phyloP scores from a whole-genome alignment of 257 asterid species.

The Parsonsia alboflavescens region DNA sequence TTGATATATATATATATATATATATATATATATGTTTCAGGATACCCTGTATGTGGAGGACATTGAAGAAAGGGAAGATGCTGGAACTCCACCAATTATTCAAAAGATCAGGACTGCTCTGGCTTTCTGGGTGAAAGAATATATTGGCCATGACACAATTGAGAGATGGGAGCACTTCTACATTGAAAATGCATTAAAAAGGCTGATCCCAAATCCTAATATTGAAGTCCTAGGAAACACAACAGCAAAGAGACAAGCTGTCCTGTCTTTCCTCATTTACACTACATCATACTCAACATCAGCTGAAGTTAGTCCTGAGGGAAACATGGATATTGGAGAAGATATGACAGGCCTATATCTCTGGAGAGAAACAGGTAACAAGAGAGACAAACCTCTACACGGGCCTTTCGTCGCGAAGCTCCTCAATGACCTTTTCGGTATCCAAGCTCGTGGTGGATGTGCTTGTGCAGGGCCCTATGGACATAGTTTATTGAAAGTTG shows the following conservation, averaged over 20 bases:
- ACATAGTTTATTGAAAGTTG: slow-evolving; percentile 44
- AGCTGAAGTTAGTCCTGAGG: not conserved
- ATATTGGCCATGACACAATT: slow-evolving; percentile 39
- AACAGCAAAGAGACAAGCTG: slow-evolving; percentile 42
- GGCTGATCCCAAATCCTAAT: slow-evolving; percentile 36
- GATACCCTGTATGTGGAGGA: slow-evolving; percentile 51
- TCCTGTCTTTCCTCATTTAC: slow-evolving; percentile 52
- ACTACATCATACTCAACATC: slow-evolving; percentile 26
- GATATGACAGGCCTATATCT: slow-evolving; percentile 15
- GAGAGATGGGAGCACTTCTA: slow-evolving; percentile 30
- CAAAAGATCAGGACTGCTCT: slow-evolving; percentile 59
- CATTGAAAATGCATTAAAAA: slow-evolving; percentile 35
- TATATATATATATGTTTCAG: slow-evolving; percentile 18
- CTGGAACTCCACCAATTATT: slow-evolving; percentile 65
- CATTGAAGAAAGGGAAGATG: slow-evolving; percentile 74
- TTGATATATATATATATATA: no score
- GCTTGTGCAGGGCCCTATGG: slow-evolving; percentile 78
- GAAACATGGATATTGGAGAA: not conserved
- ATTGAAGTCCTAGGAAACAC: slow-evolving; percentile 48
- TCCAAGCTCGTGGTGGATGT: slow-evolving; percentile 77
- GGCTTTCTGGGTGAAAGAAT: slow-evolving; percentile 61
- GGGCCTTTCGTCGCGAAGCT: slow-evolving; percentile 73
- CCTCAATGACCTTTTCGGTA: slow-evolving; percentile 67
- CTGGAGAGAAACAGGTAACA: slow-evolving; percentile 27
- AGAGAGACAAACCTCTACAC: slow-evolving; percentile 42